A percentile compares a stretch with the other conserved stretches of the same genome.
Conservation (phyloP, 257 asterid species). For the Euphrasia confusa region DNA sequence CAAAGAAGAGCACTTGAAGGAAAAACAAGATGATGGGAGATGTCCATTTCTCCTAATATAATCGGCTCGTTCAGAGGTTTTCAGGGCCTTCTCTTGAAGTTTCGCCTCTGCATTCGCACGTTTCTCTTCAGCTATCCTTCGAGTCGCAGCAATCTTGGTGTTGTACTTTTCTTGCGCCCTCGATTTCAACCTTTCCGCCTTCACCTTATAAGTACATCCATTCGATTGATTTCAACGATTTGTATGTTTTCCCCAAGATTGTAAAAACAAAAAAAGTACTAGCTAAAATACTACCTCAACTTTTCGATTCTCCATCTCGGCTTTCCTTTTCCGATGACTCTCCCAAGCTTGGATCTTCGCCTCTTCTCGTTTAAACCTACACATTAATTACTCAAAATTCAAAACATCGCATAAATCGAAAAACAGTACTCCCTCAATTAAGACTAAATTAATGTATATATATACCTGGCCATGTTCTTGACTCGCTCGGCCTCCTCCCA, state of each 20-base stretch:
- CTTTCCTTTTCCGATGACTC: constrained; percentile 78
- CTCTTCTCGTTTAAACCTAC: constrained; percentile 87
- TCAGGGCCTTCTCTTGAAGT: constrained; percentile 61
- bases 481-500: constrained; percentile 98
- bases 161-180: constrained; percentile 76
- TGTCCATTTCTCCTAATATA: constrained; percentile 72
- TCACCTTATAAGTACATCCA: no score
- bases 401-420: background rate
- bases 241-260: no score
- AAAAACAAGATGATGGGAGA: constrained; percentile 60
- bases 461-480: constrained; percentile 81
- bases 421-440: no score
- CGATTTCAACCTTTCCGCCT: constrained; percentile 72
- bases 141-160: constrained; percentile 58
- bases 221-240: no score
- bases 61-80: constrained; percentile 65
- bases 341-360: constrained; percentile 96
- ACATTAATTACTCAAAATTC: background rate
- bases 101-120: constrained; percentile 80
- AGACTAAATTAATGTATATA: background rate
- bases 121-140: constrained; percentile 83
- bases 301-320: constrained; percentile 79
- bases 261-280: background rate
- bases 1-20: constrained; percentile 53
- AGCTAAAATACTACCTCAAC: constrained; percentile 56